Conservation (phyloP, 192 early-diverging fungal species). For the Coemansia sp. region DNA sequence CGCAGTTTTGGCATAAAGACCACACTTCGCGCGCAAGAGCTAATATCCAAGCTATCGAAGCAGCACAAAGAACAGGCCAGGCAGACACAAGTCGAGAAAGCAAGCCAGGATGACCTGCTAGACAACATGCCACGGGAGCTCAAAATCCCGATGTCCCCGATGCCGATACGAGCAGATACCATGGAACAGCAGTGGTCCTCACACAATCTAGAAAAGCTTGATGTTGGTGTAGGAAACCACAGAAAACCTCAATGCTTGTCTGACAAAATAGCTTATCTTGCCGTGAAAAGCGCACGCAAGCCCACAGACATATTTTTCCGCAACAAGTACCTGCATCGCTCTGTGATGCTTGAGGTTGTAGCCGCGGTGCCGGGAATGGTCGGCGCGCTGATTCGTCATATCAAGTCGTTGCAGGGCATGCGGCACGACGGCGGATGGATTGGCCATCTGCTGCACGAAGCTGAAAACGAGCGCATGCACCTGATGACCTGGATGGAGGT, state of each 20-base stretch:
- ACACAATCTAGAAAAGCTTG: conserved; percentile 60
- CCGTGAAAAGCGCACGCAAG: conserved; percentile 64
- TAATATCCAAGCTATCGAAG: not conserved
- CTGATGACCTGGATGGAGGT: conserved; percentile 78
- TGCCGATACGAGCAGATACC: conserved; percentile 59
- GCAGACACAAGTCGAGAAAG: not conserved
- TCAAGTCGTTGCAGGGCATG: conserved; percentile 72
- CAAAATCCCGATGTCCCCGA: conserved; percentile 1
- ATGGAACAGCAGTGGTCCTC: conserved; percentile 55
- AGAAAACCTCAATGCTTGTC: conserved; percentile 55
- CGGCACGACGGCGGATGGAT: conserved; percentile 90
- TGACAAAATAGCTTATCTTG: conserved; percentile 63
- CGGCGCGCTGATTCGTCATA: conserved; percentile 77
- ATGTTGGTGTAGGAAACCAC: conserved; percentile 63
- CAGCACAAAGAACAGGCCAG: not conserved
- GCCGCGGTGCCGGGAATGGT: conserved; percentile 89
- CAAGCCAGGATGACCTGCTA: not conserved
- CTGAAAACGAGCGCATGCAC: conserved; percentile 84
- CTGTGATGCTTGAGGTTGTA: conserved; percentile 75
- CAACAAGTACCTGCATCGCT: conserved; percentile 74
- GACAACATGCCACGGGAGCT: conserved; percentile 3
- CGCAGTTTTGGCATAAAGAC: not conserved
- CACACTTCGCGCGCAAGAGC: not conserved
- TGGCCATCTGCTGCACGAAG: conserved; percentile 83
- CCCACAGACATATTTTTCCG: conserved; percentile 71